These are phyloP conservation scores for Biancaea sappan DNA, from an alignment of 306 rosid genomes.

Conservation along the genomic window DNA sequence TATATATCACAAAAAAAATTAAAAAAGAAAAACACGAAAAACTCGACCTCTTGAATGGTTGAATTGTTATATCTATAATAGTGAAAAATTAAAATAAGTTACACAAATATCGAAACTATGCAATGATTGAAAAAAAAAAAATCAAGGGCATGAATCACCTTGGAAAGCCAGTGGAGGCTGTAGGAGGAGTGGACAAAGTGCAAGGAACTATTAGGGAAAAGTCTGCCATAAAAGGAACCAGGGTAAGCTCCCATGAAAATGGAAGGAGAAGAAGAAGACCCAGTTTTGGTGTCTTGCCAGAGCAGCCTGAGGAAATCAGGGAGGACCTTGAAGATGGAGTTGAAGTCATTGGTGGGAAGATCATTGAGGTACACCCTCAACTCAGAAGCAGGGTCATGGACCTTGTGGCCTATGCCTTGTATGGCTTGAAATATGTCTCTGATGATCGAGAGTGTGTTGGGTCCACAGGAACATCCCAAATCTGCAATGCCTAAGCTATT, in stretches of 20 bases:
- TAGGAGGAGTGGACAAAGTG: conserved; percentile 87
- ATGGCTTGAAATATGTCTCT: conserved; percentile 79
- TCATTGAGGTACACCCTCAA: conserved; percentile 79
- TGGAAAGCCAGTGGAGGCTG: conserved; percentile 93
- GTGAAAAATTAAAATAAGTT: too few species aligned
- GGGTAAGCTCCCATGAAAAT: conserved; percentile 89
- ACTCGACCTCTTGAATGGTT: too few species aligned
- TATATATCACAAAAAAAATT: too few species aligned
- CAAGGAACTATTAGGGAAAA: conserved; percentile 75
- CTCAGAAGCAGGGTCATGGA: conserved; percentile 54
- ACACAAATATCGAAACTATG: too few species aligned
- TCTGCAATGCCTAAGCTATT: conserved; percentile 85
- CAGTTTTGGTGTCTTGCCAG: conserved; percentile 40
- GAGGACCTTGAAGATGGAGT: conserved; percentile 79
- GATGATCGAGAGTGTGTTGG: conserved; percentile 78
- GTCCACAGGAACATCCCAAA: conserved; percentile 93
- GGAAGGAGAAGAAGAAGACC: conserved; percentile 32
- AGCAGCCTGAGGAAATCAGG: conserved; percentile 74
- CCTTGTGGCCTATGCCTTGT: conserved; percentile 48
- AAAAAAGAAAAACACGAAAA: too few species aligned
- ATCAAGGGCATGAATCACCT: conserved; percentile 40
- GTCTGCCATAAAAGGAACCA: conserved; percentile 87
- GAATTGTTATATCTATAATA: too few species aligned
- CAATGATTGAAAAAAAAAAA: conserved; percentile 14
- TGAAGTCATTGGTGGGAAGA: conserved; percentile 97